phyloP scores from a whole-genome alignment of 108 stramenopile genomes.

The Cylindrotheca closterium region DNA sequence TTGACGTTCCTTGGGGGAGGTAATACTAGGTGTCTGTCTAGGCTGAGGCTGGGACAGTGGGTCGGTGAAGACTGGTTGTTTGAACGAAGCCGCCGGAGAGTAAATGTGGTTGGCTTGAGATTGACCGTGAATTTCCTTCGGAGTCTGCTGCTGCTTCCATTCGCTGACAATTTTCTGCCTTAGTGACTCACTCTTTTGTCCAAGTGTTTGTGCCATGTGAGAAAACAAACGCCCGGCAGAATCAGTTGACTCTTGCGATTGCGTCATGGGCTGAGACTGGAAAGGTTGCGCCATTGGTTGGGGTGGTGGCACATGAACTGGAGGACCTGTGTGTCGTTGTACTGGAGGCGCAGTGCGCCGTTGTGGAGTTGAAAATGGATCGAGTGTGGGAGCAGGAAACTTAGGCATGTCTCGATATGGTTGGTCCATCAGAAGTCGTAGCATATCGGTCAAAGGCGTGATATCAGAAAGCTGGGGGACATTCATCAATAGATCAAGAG shows the following conservation, averaged over 20 bases:
- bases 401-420: slow-evolving; percentile 15
- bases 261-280: background rate
- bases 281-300: background rate
- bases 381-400: slow-evolving; percentile 1
- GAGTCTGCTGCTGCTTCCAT: slow-evolving; percentile 23
- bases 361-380: background rate
- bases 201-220: slow-evolving; percentile 27
- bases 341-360: background rate
- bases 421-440: slow-evolving; percentile 43
- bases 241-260: background rate
- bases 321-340: background rate
- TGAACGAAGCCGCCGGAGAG: too few relatives aligned
- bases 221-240: slow-evolving; percentile 28
- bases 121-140: background rate
- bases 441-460: slow-evolving; percentile 34
- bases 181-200: slow-evolving; percentile 28
- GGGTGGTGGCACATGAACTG: too few relatives aligned
- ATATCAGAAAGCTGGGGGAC: slow-evolving; percentile 57
- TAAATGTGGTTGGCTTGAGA: background rate
- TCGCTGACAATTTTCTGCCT: slow-evolving; percentile 33
- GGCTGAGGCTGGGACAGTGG: too few relatives aligned
- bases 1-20: slow-evolving; percentile 29
- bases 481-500: slow-evolving; percentile 66
- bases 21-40: too few relatives aligned
- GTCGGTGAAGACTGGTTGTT: background rate